These are phyloP conservation scores for Protostelium mycophagum DNA, from an alignment of 78 protist species.

Conservation along the genomic window DNA sequence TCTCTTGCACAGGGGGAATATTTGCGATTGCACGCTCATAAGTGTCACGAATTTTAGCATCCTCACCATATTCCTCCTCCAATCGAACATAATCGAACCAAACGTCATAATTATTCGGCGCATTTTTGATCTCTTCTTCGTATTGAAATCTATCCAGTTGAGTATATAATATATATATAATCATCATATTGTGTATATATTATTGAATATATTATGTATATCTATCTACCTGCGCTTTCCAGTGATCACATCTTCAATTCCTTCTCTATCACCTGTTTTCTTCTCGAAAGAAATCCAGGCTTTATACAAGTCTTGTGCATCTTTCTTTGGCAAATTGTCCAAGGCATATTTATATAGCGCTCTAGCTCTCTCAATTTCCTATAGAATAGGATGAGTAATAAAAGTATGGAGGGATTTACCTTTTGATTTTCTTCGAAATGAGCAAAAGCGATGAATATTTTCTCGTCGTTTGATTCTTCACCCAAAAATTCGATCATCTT, in stretches of 20 bases:
- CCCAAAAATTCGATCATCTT: constrained; percentile 56
- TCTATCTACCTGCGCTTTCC: constrained; percentile 47
- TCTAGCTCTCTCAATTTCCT: constrained; percentile 89
- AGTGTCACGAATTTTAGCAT: constrained; percentile 70
- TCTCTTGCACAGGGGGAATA: constrained; percentile 88
- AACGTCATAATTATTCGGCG: constrained; percentile 86
- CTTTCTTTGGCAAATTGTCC: constrained; percentile 72
- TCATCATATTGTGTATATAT: too few species aligned
- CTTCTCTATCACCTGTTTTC: constrained; percentile 79
- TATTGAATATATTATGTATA: too few species aligned
- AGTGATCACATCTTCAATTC: constrained; percentile 86
- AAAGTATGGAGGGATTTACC: neutral
- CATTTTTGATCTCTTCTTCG: constrained; percentile 72
- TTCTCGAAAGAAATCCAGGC: constrained; percentile 81
- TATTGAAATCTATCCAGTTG: constrained; percentile 86
- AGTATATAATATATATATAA: too few species aligned
- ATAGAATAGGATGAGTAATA: constrained; percentile 14
- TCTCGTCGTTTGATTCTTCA: constrained; percentile 57
- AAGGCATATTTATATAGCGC: constrained; percentile 86
- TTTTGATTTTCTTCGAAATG: constrained; percentile 71
- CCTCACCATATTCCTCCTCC: constrained; percentile 83
- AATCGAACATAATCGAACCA: constrained; percentile 96
- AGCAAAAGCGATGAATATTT: constrained; percentile 87
- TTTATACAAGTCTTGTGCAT: constrained; percentile 73
- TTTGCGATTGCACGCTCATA: constrained; percentile 96